Conservation (phyloP, 495 filamentous ascomycete species). For the Neurospora sp. region DNA sequence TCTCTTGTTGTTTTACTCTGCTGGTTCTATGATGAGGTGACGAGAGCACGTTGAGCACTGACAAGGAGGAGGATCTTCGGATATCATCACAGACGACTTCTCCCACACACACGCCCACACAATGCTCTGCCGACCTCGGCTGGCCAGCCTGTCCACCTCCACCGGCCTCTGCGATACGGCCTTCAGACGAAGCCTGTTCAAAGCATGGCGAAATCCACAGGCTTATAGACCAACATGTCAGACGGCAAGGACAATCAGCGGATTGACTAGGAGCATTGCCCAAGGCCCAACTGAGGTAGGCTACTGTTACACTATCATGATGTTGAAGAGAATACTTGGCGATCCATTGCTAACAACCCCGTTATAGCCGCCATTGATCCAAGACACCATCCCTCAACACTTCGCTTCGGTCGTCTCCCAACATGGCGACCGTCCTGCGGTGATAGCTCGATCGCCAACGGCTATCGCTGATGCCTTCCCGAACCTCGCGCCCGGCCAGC, state of each 20-base stretch:
- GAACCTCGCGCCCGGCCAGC: constrained; percentile 1
- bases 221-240: background rate
- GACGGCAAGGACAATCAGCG: background rate
- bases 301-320: background rate
- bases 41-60: background rate
- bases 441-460: constrained; percentile 31
- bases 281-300: constrained; percentile 5
- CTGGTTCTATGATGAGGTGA: background rate
- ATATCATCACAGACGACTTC: background rate
- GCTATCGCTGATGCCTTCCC: constrained; percentile 5
- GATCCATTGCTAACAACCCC: background rate
- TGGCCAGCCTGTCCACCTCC: background rate
- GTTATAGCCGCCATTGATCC: constrained; percentile 18
- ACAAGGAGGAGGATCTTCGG: background rate
- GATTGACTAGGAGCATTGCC: constrained; percentile 2
- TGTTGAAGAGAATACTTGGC: background rate
- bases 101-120: background rate
- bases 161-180: background rate
- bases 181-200: background rate
- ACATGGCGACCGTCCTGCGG: constrained; percentile 65
- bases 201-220: background rate
- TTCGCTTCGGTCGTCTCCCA: constrained; percentile 60
- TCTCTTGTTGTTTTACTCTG: background rate
- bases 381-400: constrained; percentile 65
- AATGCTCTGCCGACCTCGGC: background rate